Percentiles rank a stretch among this genome's conserved stretches.
Evolutionary conservation across 805 yeast genomes (phyloP).

Genomic region (Candida jianshihensis): DNA sequence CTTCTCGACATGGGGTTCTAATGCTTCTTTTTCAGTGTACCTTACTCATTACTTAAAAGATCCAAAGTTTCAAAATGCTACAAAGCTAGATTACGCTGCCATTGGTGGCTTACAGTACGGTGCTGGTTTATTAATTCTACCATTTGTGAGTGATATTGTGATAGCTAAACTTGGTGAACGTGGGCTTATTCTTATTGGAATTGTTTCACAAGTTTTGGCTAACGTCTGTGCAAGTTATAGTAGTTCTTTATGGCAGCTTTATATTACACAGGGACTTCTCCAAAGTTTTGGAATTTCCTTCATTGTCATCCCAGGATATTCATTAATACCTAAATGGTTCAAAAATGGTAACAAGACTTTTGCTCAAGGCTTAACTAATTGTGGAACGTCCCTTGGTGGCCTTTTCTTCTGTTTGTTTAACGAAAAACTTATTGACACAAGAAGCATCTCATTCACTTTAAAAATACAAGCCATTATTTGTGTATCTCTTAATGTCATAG

Average conservation of each 20-base stretch:
- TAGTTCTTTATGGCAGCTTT: background rate
- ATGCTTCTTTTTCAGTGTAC: constrained; percentile 45
- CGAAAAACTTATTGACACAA: background rate
- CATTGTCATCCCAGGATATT: background rate
- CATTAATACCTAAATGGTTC: background rate
- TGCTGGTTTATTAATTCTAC: constrained; percentile 52
- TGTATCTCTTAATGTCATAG: background rate
- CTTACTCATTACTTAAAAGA: constrained; percentile 48
- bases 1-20: constrained; percentile 3
- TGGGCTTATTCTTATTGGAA: constrained; percentile 41
- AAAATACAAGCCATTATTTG: background rate
- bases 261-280: background rate
- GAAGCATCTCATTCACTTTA: background rate
- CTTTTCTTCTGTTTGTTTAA: background rate
- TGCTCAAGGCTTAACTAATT: background rate
- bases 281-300: background rate
- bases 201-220: constrained; percentile 44
- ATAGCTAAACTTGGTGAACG: constrained; percentile 42
- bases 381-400: background rate
- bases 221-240: background rate
- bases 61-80: constrained; percentile 43
- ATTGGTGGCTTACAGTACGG: constrained; percentile 62
- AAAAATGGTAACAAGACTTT: background rate
- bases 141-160: constrained; percentile 40
- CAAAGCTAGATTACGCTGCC: constrained; percentile 53